A percentile compares a stretch with the other conserved stretches of the same genome.
phyloP scores from a whole-genome alignment of 2,329 filamentous ascomycete genomes.

The Neurospora crassa region DNA sequence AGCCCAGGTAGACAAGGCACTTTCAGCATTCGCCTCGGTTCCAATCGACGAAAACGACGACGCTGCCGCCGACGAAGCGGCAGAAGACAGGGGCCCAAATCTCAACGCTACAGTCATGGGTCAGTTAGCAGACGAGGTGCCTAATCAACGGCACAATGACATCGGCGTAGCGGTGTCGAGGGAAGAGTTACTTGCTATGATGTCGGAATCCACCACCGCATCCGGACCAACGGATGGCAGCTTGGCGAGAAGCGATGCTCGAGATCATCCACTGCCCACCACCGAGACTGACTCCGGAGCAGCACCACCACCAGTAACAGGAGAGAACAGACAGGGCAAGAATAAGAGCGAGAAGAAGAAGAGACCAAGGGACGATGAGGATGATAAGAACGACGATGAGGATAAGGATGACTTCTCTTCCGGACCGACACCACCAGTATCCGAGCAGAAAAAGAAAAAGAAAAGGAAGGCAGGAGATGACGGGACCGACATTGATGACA shows the following conservation, averaged over 20 bases:
- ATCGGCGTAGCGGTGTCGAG: conserved; percentile 18
- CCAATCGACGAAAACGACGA: background rate
- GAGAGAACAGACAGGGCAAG: conserved; percentile 34
- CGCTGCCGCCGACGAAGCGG: conserved; percentile 11
- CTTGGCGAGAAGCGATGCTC: background rate
- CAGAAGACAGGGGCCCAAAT: background rate
- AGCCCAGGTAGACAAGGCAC: conserved; percentile 43
- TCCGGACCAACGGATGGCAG: conserved; percentile 6
- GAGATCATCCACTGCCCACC: background rate
- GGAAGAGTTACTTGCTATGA: conserved; percentile 13
- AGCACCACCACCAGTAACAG: background rate
- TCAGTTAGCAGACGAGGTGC: background rate
- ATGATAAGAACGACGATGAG: conserved; percentile 22
- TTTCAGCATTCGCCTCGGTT: conserved; percentile 25
- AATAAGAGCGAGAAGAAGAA: conserved; percentile 24
- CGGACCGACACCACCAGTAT: conserved; percentile 44
- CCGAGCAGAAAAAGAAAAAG: conserved; percentile 32
- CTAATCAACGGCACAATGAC: conserved; percentile 3
- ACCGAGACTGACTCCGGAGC: background rate
- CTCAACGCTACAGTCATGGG: background rate
- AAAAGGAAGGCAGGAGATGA: conserved; percentile 37
- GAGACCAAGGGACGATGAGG: conserved; percentile 15
- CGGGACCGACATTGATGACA: conserved; percentile 59
- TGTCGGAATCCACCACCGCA: background rate
- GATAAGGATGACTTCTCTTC: conserved; percentile 57